Percentiles rank a stretch among this genome's conserved stretches.
phyloP scores from a whole-genome alignment of 441 rosid species.

The Aleurites moluccanus region DNA sequence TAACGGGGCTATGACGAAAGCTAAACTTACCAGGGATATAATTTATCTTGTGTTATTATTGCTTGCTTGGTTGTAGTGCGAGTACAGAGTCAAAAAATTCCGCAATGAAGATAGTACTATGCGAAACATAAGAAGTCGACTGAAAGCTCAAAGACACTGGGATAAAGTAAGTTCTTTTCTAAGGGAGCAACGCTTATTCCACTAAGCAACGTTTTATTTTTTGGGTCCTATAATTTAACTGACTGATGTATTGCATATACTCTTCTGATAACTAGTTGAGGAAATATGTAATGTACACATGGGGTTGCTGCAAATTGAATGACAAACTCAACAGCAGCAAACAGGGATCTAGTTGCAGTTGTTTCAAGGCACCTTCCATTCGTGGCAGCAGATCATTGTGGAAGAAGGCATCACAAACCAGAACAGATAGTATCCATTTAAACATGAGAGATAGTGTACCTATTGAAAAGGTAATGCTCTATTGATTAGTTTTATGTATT shows the following conservation, averaged over 20 bases:
- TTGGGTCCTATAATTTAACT: constrained; percentile 11
- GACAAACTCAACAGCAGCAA: constrained; percentile 31
- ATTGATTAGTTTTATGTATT: constrained; percentile 3
- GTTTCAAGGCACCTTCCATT: constrained; percentile 40
- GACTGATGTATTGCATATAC: constrained; percentile 13
- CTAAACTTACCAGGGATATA: too few species aligned
- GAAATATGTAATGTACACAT: constrained; percentile 85
- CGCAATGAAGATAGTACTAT: constrained; percentile 81
- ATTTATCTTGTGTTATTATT: constrained; percentile 2
- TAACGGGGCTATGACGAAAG: too few species aligned
- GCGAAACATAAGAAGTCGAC: constrained; percentile 61
- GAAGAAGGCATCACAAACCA: constrained; percentile 30
- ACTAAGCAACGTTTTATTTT: not conserved
- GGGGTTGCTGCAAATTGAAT: constrained; percentile 59
- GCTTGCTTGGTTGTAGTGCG: constrained; percentile 53
- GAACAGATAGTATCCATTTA: constrained; percentile 30
- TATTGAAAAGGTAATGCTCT: constrained; percentile 51
- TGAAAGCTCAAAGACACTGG: constrained; percentile 83
- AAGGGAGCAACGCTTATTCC: constrained; percentile 7
- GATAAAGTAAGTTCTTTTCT: constrained; percentile 59
- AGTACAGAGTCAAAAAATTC: constrained; percentile 78
- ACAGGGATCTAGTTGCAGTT: constrained; percentile 36
- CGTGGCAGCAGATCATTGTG: constrained; percentile 41
- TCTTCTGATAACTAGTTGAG: constrained; percentile 58
- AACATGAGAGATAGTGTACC: constrained; percentile 42